Base-by-base conservation (phyloP, 2,329 filamentous ascomycete species). In the Neonectria coccinea region DNA sequence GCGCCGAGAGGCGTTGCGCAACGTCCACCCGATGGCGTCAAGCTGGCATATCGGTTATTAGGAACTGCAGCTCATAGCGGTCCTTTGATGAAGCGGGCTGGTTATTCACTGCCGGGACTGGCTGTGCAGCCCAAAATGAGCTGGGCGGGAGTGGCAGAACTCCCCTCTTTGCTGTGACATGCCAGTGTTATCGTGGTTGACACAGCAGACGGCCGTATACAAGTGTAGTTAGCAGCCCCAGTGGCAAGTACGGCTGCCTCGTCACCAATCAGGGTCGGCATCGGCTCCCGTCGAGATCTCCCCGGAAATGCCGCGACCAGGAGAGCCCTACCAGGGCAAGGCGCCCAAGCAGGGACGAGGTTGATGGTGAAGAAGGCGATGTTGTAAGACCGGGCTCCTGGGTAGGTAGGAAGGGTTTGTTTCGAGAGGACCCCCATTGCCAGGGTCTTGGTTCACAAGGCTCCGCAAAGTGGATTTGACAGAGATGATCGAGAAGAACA, bases 241-340 rank as follows among this genome's bases (percentile, higher is more conserved):
- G 42, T 59, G 36, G 54, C 39, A 59, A 54, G 44, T 56, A 62
- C 57, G n/a, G 33, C 31, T 20, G 16, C 44, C 44, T 39, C 33
- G 45, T 39, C 20, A 57, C 54, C 68, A 71, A 68, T 64, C 62
- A 71, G 54, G 22, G 47, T 48, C 47, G 27, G 16, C 47, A 50
- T 60, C 48, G 56, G 68, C 50, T 56, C 55, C 59, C 58, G 39
- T 53, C 54, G 18, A 64, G 62, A 66, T 68, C 64, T 61, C 65
- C 67, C 70, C 70, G 66, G 69, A 65, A 72, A 66, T 72, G 67
- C 71, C 69, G 69, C 69, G 69, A 73, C 69, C 33, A 51, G 70
- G 70, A 69, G 69, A 29, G 20, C 70, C 70, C 53, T 67, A 57
- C 56, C 31, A 20, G 44, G 52, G 55, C 41, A 41, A 41, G 41